Percentiles rank a stretch among this genome's conserved stretches.
phyloP scores from a whole-genome alignment of 1,284 basidiomycete species.

The Cryptococcus sp. region DNA sequence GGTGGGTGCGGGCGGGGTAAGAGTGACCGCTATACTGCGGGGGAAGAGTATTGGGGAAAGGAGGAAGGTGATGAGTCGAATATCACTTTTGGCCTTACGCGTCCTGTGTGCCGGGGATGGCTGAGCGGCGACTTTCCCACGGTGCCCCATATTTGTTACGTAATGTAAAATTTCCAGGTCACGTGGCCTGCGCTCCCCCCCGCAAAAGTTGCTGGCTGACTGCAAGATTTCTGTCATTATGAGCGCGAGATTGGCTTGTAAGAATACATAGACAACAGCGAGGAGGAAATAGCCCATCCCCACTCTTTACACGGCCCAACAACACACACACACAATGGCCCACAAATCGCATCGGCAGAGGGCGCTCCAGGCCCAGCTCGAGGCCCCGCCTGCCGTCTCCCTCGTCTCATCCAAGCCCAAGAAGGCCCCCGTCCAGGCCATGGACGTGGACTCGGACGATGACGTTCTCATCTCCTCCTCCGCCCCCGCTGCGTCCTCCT shows the following conservation, averaged over 20 bases:
- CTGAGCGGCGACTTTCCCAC: conserved; percentile 2
- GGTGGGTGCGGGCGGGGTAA: no score
- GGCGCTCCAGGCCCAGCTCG: conserved; percentile 48
- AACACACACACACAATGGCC: conserved; percentile 30
- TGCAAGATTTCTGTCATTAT: neutral
- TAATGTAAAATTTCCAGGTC: neutral
- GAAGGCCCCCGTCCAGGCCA: conserved; percentile 19
- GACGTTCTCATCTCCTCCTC: conserved; percentile 30
- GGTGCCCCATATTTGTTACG: neutral
- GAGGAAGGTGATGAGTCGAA: neutral
- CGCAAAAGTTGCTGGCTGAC: neutral
- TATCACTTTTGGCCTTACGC: neutral
- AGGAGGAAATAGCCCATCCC: no score
- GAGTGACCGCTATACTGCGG: neutral
- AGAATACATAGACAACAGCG: neutral
- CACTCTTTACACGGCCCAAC: neutral
- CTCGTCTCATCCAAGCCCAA: conserved; percentile 32
- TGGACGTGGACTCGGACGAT: conserved; percentile 30
- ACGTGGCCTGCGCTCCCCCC: neutral
- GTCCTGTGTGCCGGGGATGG: neutral
- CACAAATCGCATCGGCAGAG: conserved; percentile 51
- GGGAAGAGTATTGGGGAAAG: neutral
- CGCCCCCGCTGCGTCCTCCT: conserved; percentile 7
- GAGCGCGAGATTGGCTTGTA: neutral
- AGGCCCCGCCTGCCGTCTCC: conserved; percentile 44